Evolutionary conservation across 2,329 filamentous ascomycete genomes (phyloP).

Genomic region (Mariannaea elegans): DNA sequence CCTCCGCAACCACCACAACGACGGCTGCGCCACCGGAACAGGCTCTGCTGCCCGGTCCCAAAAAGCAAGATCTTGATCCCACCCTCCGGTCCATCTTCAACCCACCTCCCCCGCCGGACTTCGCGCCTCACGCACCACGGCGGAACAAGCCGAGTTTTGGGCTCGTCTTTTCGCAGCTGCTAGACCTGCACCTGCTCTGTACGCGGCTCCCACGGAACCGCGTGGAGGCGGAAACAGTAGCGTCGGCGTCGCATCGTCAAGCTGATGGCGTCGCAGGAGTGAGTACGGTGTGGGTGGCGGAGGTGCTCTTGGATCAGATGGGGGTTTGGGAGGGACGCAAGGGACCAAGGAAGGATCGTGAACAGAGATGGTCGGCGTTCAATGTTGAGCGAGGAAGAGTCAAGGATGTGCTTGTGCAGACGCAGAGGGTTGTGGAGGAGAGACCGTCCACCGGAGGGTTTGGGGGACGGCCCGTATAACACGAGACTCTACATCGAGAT

Average conservation of each 20-base stretch:
- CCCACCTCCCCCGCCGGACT: conserved; percentile 39
- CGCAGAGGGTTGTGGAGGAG: background rate
- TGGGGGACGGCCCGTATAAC: conserved; percentile 20
- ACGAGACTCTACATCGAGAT: background rate
- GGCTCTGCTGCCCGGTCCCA: background rate
- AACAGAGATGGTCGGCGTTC: conserved; percentile 64
- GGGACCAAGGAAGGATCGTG: conserved; percentile 47
- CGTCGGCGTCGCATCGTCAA: conserved; percentile 3
- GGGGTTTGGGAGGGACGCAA: conserved; percentile 54
- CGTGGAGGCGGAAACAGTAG: conserved; percentile 49
- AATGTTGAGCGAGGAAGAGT: conserved; percentile 52
- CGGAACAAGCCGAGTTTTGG: conserved; percentile 62
- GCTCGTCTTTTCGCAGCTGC: conserved; percentile 61
- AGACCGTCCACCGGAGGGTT: conserved; percentile 21
- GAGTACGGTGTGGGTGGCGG: conserved; percentile 54
- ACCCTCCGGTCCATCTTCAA: conserved; percentile 62
- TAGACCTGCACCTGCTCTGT: conserved; percentile 64
- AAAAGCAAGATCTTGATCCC: conserved; percentile 44
- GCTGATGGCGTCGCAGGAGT: conserved; percentile 19
- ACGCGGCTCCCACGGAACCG: conserved; percentile 52
- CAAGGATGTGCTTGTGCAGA: conserved; percentile 48
- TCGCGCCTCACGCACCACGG: conserved; percentile 32
- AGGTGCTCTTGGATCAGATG: conserved; percentile 61
- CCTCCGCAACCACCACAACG: background rate
- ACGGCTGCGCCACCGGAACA: background rate